A percentile compares a stretch with the other conserved stretches of the same genome.
phyloP scores from a whole-genome alignment of 169 alveolate genomes.

The Babesia sp. region DNA sequence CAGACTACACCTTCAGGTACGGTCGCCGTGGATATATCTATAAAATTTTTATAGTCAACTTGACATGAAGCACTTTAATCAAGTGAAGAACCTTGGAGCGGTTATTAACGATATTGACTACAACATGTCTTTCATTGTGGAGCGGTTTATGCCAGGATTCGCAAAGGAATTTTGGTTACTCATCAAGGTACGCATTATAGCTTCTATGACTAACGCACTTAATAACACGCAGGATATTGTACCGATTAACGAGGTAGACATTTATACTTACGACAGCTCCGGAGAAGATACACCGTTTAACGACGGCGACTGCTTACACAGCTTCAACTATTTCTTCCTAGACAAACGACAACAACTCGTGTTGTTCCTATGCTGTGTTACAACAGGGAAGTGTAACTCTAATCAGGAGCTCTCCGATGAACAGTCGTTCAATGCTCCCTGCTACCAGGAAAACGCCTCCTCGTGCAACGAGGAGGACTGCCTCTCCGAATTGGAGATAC shows the following conservation, averaged over 20 bases:
- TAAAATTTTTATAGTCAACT: constrained; percentile 30
- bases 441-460: constrained; percentile 26
- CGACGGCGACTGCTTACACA: constrained; percentile 65
- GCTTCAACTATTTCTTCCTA: constrained; percentile 75
- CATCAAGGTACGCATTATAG: constrained; percentile 58
- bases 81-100: constrained; percentile 62
- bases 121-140: constrained; percentile 72
- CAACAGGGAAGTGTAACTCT: constrained; percentile 59
- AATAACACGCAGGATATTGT: constrained; percentile 43
- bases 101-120: constrained; percentile 75
- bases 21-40: not conserved
- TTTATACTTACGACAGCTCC: constrained; percentile 70
- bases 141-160: constrained; percentile 66
- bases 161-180: constrained; percentile 73
- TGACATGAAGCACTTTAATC: constrained; percentile 65
- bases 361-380: constrained; percentile 71
- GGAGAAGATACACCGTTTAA: constrained; percentile 76
- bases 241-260: constrained; percentile 69
- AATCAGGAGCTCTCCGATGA: constrained; percentile 21
- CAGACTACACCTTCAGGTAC: constrained; percentile 76
- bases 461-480: constrained; percentile 57
- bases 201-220: not conserved
- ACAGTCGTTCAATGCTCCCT: constrained; percentile 31
- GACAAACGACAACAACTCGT: constrained; percentile 73
- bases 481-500: constrained; percentile 53